Evolutionary conservation across 1,284 basidiomycete genomes (phyloP), one percentile per base, ranked within the genome.

Genomic region (Phellinidium pouzarii): DNA sequence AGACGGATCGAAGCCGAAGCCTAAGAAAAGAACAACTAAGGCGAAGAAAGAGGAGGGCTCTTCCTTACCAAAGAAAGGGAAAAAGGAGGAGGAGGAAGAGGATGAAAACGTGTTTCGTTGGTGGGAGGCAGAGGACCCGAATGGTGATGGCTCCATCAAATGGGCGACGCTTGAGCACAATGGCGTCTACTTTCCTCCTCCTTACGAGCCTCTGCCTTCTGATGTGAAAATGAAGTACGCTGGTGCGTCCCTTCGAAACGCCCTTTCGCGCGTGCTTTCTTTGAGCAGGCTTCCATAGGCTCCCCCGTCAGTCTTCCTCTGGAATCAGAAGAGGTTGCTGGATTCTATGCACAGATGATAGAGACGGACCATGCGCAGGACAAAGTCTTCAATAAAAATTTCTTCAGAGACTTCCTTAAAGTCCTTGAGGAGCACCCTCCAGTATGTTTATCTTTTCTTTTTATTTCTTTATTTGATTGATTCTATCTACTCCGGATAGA

Each of bases 161-260:
- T 99, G 96, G 96, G 80, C 80, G 51, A 94, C 90, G 8, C 78
- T 99, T 44, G 84, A 93, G 64, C 96, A 99, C 70, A 86, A 82
- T 59, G 96, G 94, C 47, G 94, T 99, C 34, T 79, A 94, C 59
- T 99, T 99, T 71, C 95, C 96, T 55, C 93, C 94, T 45, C 84
- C 91, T 0, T 99, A 99, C 66, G 83, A 92, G 59, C 82, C 89
- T 8, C 73, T 98, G 44, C 94, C 96, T 1, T 71, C 76, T 25
- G 64, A 84, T 62, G 82, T 98, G 67, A 96, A 91, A 77, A 92
- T 99, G 90, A 91, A 87, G 66, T 99, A 99, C 68, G 82, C 95
- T 59, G 95, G 94, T 91, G 64, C 50, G 66, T 41, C 9, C 29
- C 49, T 41, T 11, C 56, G 41, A 58, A 58, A 29, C 54, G 54